phyloP scores from a whole-genome alignment of 306 rosid genomes.

The Delonix regia region DNA sequence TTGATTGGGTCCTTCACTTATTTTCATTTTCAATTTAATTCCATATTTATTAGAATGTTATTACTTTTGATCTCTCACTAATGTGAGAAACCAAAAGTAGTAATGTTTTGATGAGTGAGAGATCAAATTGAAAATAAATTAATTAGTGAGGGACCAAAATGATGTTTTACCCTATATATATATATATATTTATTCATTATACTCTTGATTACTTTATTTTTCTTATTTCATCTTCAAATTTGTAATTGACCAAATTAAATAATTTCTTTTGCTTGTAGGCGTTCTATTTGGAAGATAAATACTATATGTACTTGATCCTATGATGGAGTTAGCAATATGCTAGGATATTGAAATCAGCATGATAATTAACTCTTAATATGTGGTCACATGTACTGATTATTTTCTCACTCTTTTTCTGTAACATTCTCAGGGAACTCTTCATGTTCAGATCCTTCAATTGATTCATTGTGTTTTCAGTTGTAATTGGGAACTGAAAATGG shows the following conservation, averaged over 20 bases:
- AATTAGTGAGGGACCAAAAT: too few species aligned
- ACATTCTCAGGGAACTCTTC: slow-evolving; percentile 7
- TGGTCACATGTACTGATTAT: slow-evolving; percentile 13
- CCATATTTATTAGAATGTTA: too few species aligned
- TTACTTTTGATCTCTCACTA: too few species aligned
- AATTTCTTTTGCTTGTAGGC: not conserved
- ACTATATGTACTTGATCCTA: not conserved
- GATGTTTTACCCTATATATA: too few species aligned
- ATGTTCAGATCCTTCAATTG: slow-evolving; percentile 13
- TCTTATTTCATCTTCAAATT: not conserved
- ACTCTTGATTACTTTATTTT: not conserved
- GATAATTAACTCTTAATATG: slow-evolving; percentile 2
- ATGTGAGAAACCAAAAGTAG: too few species aligned
- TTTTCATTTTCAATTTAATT: too few species aligned
- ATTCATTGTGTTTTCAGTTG: not conserved
- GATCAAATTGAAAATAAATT: too few species aligned
- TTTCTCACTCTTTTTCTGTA: slow-evolving; percentile 12
- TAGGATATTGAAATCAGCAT: slow-evolving; percentile 1
- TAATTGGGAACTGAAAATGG: slow-evolving; percentile 48
- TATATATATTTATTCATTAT: not conserved
- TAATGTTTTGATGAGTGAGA: too few species aligned
- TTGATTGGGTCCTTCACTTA: too few species aligned
- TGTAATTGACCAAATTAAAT: not conserved
- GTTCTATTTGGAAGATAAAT: not conserved
- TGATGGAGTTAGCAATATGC: not conserved